phyloP scores from a whole-genome alignment of 2,329 filamentous ascomycete species.

The Trichoderma sp. region DNA sequence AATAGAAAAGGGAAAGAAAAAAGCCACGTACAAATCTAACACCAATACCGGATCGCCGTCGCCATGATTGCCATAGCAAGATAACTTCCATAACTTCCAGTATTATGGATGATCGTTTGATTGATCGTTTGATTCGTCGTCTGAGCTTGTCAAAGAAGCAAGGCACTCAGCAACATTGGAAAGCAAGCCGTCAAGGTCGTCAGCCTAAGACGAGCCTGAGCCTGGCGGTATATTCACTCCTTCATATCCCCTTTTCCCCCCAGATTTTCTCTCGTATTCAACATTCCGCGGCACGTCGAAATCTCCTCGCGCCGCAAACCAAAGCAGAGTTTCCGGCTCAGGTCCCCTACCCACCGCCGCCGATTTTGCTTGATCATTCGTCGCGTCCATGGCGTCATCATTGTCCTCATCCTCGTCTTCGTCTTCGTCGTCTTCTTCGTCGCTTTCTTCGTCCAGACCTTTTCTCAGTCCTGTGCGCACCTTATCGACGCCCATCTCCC shows the following conservation, averaged over 20 bases:
- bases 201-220: constrained; percentile 18
- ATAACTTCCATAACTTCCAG: background rate
- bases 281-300: constrained; percentile 45
- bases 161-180: background rate
- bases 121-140: background rate
- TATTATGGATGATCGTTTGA: background rate
- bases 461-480: constrained; percentile 69
- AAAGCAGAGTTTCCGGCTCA: constrained; percentile 48
- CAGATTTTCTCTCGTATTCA: constrained; percentile 40
- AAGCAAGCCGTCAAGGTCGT: background rate
- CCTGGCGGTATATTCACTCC: constrained; percentile 35
- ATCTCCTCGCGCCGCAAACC: constrained; percentile 45
- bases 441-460: constrained; percentile 48
- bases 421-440: constrained; percentile 58
- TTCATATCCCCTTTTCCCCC: constrained; percentile 33
- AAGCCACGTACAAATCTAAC: background rate
- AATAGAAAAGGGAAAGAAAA: background rate
- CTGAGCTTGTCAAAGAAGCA: background rate
- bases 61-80: background rate
- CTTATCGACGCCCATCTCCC: constrained; percentile 61
- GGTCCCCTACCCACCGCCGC: constrained; percentile 34
- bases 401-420: constrained; percentile 46
- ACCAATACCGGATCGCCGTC: background rate
- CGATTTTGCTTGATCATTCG: constrained; percentile 23
- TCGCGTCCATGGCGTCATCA: constrained; percentile 29